Evolutionary conservation across 495 filamentous ascomycete genomes (phyloP).

Genomic region (Filosporella fistucella): DNA sequence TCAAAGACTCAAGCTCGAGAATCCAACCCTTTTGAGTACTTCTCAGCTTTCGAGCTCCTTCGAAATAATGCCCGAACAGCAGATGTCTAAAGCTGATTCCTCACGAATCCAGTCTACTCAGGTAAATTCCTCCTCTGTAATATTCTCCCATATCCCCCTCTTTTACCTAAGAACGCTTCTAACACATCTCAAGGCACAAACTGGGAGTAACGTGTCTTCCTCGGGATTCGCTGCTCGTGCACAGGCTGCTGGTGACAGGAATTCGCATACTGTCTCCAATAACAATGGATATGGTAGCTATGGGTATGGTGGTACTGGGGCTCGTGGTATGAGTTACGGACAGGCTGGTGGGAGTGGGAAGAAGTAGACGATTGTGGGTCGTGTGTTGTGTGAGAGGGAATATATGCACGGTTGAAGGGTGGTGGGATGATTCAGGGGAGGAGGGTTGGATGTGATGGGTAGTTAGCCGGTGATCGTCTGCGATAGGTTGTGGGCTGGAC

Average conservation of each 20-base stretch:
- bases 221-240: slow-evolving; percentile 3
- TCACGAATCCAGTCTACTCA: slow-evolving; percentile 3
- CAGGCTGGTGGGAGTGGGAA: neutral
- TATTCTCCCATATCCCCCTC: neutral
- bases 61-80: too few relatives aligned
- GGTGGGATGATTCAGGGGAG: too few relatives aligned
- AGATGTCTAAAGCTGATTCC: slow-evolving; percentile 1
- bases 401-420: too few relatives aligned
- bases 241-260: slow-evolving; percentile 1
- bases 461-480: too few relatives aligned
- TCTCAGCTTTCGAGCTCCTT: too few relatives aligned
- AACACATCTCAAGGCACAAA: neutral
- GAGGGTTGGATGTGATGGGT: too few relatives aligned
- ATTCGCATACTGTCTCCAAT: neutral
- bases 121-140: neutral
- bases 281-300: neutral
- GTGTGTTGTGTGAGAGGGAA: too few relatives aligned
- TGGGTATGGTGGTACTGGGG: neutral
- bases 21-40: too few relatives aligned
- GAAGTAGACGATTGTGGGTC: too few relatives aligned
- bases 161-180: neutral
- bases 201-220: neutral
- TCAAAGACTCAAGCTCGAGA: too few relatives aligned
- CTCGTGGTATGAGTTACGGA: neutral
- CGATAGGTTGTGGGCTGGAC: too few relatives aligned